Percentiles rank a stretch among this genome's conserved stretches.
phyloP scores from a whole-genome alignment of 2,329 filamentous ascomycete genomes.

The Aspergillus texensis region DNA sequence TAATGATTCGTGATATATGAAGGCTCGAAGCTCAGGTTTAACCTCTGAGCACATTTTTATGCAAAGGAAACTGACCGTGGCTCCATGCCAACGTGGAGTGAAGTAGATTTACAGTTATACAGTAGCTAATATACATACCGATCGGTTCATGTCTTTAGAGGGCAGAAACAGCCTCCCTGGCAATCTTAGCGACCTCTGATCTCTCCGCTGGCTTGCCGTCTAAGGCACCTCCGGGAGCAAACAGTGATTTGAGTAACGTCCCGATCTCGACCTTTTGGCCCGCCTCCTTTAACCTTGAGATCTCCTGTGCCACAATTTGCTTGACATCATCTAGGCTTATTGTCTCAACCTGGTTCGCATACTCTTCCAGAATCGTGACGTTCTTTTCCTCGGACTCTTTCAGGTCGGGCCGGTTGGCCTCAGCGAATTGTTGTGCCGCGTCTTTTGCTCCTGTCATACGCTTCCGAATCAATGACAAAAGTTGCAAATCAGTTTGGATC shows the following conservation, averaged over 20 bases:
- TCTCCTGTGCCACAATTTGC: slow-evolving; percentile 36
- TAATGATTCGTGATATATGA: neutral
- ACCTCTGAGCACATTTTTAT: neutral
- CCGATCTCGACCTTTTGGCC: slow-evolving; percentile 42
- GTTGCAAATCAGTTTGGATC: slow-evolving; percentile 50
- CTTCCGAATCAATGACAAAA: slow-evolving; percentile 51
- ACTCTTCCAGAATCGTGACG: slow-evolving; percentile 47
- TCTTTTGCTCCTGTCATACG: slow-evolving; percentile 40
- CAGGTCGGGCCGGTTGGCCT: slow-evolving; percentile 46
- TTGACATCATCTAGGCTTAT: slow-evolving; percentile 45
- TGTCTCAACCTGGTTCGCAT: slow-evolving; percentile 46
- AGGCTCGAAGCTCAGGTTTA: neutral
- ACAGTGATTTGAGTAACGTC: slow-evolving; percentile 45
- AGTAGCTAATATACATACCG: slow-evolving; percentile 26
- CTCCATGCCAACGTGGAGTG: neutral
- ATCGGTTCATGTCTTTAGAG: slow-evolving; percentile 10
- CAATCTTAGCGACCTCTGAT: slow-evolving; percentile 44
- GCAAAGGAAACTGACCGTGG: neutral
- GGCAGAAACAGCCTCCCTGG: slow-evolving; percentile 37
- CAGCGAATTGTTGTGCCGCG: slow-evolving; percentile 45
- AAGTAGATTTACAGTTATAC: slow-evolving; percentile 24
- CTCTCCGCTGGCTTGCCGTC: slow-evolving; percentile 49
- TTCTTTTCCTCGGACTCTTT: slow-evolving; percentile 50
- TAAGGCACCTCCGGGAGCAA: slow-evolving; percentile 44
- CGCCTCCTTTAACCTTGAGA: slow-evolving; percentile 38